A percentile compares a stretch with the other conserved stretches of the same genome.
phyloP scores from a whole-genome alignment of 1,284 basidiomycete species.

The Pascua sp. region DNA sequence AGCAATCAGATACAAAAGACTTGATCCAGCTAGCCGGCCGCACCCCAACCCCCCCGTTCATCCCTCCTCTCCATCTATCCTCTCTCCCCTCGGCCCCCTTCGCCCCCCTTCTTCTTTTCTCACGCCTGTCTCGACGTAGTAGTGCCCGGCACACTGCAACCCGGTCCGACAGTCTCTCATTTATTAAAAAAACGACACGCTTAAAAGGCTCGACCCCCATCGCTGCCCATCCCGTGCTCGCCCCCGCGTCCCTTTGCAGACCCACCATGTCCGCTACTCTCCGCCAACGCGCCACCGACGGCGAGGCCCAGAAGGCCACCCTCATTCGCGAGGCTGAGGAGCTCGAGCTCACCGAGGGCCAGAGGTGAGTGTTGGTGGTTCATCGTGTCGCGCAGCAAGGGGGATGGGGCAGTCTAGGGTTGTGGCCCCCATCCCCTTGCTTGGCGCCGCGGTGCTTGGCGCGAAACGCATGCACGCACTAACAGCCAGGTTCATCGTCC shows the following conservation, averaged over 20 bases:
- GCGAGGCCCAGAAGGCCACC: constrained; percentile 40
- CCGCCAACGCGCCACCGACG: constrained; percentile 40
- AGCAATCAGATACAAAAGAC: no score
- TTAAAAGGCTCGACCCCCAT: no score
- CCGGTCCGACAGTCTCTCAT: neutral
- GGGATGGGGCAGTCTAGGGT: neutral
- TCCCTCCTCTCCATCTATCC: neutral
- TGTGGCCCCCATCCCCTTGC: neutral
- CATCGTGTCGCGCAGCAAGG: neutral
- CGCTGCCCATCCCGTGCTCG: neutral
- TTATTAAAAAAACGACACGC: neutral
- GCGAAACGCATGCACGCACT: neutral
- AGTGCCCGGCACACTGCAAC: no score
- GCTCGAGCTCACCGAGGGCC: constrained; percentile 42
- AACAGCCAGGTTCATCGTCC: constrained; percentile 42
- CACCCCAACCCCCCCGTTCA: no score
- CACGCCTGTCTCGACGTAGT: neutral
- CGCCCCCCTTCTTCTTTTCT: neutral
- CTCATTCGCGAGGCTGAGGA: constrained; percentile 44
- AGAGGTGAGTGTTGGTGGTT: constrained; percentile 34
- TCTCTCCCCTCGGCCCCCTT: neutral
- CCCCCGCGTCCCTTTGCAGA: neutral
- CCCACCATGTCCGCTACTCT: constrained; percentile 37
- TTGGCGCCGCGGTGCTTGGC: no score
- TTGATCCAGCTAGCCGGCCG: no score